Conservation (phyloP, 2,329 filamentous ascomycete species). For the Pseudogymnoascus sp. region DNA sequence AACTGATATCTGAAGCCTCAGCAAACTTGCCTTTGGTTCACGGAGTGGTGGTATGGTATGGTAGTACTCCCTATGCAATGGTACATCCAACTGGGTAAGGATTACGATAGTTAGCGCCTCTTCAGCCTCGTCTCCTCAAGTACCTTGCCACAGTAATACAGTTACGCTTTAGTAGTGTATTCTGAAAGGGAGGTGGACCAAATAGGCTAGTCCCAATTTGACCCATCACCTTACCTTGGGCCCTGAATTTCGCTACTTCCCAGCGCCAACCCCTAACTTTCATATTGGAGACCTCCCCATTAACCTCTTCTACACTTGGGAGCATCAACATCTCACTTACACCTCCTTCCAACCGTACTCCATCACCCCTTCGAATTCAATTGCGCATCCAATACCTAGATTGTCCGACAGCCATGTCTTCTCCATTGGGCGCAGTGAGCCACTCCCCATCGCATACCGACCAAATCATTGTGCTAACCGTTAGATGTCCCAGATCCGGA, state of each 20-base stretch:
- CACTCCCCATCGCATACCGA: slow-evolving; percentile 20
- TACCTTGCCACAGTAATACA: neutral
- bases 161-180: neutral
- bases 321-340: slow-evolving; percentile 21
- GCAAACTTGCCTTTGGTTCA: neutral
- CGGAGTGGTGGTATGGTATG: neutral
- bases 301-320: slow-evolving; percentile 16
- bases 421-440: slow-evolving; percentile 46
- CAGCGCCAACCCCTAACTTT: slow-evolving; percentile 11
- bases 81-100: neutral
- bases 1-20: neutral
- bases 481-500: slow-evolving; percentile 64
- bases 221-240: slow-evolving; percentile 9
- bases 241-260: slow-evolving; percentile 11
- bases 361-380: slow-evolving; percentile 1
- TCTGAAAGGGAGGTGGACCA: slow-evolving; percentile 8
- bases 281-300: slow-evolving; percentile 9
- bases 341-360: neutral
- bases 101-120: neutral
- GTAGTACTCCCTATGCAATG: neutral
- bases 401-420: slow-evolving; percentile 38
- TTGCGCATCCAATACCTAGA: slow-evolving; percentile 3
- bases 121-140: slow-evolving; percentile 7
- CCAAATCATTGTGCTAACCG: slow-evolving; percentile 21
- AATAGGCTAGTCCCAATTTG: slow-evolving; percentile 8